Evolutionary conservation across 192 early-diverging fungal species (phyloP).

Genomic region (Coemansia sp.): DNA sequence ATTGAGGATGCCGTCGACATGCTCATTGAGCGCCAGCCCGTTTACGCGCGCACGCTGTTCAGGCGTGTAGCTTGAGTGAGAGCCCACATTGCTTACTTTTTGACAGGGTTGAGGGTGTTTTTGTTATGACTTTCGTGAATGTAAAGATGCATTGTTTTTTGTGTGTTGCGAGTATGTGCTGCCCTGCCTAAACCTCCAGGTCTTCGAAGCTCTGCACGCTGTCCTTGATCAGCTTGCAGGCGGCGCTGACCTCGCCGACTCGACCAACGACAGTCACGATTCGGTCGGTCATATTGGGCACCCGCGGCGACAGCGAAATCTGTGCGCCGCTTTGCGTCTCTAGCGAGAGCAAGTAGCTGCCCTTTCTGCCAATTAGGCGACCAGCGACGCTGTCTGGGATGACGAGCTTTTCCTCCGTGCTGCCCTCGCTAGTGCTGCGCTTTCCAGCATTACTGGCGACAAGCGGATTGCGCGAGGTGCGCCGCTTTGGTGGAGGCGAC

Average conservation of each 20-base stretch:
- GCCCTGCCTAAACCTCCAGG: neutral
- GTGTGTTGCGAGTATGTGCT: neutral
- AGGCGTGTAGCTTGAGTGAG: conserved; percentile 7
- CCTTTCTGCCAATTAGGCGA: conserved; percentile 46
- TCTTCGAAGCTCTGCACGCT: conserved; percentile 33
- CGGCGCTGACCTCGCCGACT: conserved; percentile 13
- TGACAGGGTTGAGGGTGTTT: neutral
- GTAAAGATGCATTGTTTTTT: neutral
- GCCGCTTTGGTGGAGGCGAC: neutral
- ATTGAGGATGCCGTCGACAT: conserved; percentile 49
- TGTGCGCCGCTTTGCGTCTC: conserved; percentile 30
- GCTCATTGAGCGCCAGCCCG: conserved; percentile 47
- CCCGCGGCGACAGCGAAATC: conserved; percentile 36
- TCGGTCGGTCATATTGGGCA: conserved; percentile 29
- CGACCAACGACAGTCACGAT: conserved; percentile 37
- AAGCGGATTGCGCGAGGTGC: neutral
- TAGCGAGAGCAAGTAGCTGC: conserved; percentile 19
- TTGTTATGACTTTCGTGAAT: neutral
- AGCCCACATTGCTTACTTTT: neutral
- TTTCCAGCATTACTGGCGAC: neutral
- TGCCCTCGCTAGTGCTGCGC: neutral
- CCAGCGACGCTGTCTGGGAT: conserved; percentile 42
- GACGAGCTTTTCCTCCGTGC: conserved; percentile 27
- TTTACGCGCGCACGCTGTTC: conserved; percentile 36
- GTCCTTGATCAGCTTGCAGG: conserved; percentile 23